Conservation (phyloP, 768 basidiomycete genomes). For the Neoboletus magnificus region DNA sequence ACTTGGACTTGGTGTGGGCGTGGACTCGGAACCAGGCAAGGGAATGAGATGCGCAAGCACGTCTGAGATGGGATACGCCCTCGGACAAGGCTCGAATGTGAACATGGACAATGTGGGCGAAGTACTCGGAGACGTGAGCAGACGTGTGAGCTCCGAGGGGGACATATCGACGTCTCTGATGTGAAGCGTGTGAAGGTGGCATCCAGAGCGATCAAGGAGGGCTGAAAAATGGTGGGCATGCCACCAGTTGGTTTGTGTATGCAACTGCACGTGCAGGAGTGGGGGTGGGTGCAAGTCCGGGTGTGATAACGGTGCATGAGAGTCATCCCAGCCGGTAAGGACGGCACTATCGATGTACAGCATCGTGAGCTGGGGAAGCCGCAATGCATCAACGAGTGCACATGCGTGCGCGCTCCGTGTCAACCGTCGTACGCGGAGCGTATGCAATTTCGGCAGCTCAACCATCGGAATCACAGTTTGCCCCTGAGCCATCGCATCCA, state of each 20-base stretch:
- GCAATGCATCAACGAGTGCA: constrained; percentile 17
- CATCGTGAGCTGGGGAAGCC: constrained; percentile 21
- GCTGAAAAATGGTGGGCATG: constrained; percentile 21
- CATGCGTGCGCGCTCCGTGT: constrained; percentile 15
- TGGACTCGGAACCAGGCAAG: not conserved
- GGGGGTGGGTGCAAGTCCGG: constrained; percentile 7
- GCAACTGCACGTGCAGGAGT: not conserved
- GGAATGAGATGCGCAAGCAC: constrained; percentile 15
- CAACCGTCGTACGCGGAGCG: constrained; percentile 23
- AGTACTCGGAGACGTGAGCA: constrained; percentile 17
- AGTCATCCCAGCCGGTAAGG: constrained; percentile 14
- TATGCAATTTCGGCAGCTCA: constrained; percentile 19
- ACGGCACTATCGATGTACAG: constrained; percentile 23
- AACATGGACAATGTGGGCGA: constrained; percentile 18
- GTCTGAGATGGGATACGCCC: constrained; percentile 13
- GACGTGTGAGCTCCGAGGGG: constrained; percentile 15
- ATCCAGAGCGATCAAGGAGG: constrained; percentile 21
- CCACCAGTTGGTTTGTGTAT: constrained; percentile 15
- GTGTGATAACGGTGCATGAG: constrained; percentile 3
- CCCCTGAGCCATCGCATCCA: constrained; percentile 3
- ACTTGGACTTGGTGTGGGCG: not conserved
- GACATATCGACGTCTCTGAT: constrained; percentile 24
- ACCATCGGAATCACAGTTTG: constrained; percentile 2
- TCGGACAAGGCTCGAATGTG: constrained; percentile 24
- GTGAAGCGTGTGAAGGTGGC: constrained; percentile 16